Evolutionary conservation across 2,329 filamentous ascomycete species (phyloP).

Genomic region (Botrytis tulipae): DNA sequence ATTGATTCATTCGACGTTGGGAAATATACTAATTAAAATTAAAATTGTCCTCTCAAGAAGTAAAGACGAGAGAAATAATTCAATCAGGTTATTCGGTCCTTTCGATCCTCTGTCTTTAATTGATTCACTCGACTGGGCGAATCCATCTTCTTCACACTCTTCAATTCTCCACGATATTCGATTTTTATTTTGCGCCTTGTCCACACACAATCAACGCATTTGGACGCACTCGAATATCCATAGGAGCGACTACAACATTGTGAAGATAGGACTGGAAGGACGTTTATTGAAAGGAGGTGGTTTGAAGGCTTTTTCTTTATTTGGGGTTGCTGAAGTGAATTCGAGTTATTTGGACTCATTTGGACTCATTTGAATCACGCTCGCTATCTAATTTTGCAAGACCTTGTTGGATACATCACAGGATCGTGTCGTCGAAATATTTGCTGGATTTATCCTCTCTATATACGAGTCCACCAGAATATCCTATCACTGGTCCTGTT

Average conservation of each 20-base stretch:
- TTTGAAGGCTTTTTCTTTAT: neutral
- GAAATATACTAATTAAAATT: neutral
- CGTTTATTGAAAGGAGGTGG: neutral
- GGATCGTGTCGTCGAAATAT: neutral
- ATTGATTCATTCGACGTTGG: constrained; percentile 10
- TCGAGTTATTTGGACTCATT: neutral
- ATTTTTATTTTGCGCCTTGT: neutral
- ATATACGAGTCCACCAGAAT: neutral
- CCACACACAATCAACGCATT: neutral
- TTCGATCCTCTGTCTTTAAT: neutral
- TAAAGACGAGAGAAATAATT: neutral
- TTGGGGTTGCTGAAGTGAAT: neutral
- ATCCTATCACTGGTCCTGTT: neutral
- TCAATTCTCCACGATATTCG: neutral
- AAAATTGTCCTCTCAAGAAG: neutral
- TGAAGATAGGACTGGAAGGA: neutral
- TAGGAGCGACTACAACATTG: neutral
- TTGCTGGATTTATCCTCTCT: neutral
- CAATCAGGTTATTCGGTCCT: neutral
- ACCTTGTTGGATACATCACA: constrained; percentile 7
- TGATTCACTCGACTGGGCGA: constrained; percentile 3
- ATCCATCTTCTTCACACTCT: neutral
- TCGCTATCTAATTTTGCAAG: neutral
- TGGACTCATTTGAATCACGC: neutral
- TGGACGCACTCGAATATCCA: neutral